Percentiles rank a stretch among this genome's conserved stretches.
Conservation (phyloP, 2,329 filamentous ascomycete genomes). For the Lachnellula subtilissima region DNA sequence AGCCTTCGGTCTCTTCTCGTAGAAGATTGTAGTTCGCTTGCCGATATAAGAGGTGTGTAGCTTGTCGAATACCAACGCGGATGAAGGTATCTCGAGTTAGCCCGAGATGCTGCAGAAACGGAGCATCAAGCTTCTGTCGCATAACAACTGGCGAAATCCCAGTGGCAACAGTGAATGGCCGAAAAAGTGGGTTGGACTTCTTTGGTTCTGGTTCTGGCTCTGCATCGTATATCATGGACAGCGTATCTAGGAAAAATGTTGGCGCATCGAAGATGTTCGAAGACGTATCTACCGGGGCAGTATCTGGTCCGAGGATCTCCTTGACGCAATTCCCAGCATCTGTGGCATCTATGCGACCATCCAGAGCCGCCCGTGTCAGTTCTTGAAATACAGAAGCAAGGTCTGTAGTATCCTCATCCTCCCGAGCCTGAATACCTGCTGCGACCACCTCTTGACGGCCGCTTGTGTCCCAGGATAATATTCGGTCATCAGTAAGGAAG, state of each 20-base stretch:
- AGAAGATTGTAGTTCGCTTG: slow-evolving; percentile 96
- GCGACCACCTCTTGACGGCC: slow-evolving; percentile 65
- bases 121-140: slow-evolving; percentile 77
- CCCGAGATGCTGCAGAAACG: slow-evolving; percentile 68
- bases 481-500: slow-evolving; percentile 65
- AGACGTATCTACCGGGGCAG: slow-evolving; percentile 43
- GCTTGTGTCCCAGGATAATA: slow-evolving; percentile 61
- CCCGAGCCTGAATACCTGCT: slow-evolving; percentile 58
- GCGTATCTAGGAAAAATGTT: slow-evolving; percentile 73
- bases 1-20: slow-evolving; percentile 93
- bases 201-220: slow-evolving; percentile 56
- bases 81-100: slow-evolving; percentile 82
- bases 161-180: slow-evolving; percentile 66
- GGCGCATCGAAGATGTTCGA: slow-evolving; percentile 55
- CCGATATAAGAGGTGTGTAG: slow-evolving; percentile 88
- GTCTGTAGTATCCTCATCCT: slow-evolving; percentile 62
- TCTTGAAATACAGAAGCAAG: slow-evolving; percentile 78
- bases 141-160: slow-evolving; percentile 67
- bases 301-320: slow-evolving; percentile 62
- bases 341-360: slow-evolving; percentile 58
- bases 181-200: slow-evolving; percentile 48
- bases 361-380: slow-evolving; percentile 69
- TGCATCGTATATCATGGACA: slow-evolving; percentile 73
- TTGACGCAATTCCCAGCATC: slow-evolving; percentile 71
- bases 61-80: slow-evolving; percentile 78